These are phyloP conservation scores for Fistulifera solaris DNA, from an alignment of 108 stramenopile species.

Conservation along the genomic window DNA sequence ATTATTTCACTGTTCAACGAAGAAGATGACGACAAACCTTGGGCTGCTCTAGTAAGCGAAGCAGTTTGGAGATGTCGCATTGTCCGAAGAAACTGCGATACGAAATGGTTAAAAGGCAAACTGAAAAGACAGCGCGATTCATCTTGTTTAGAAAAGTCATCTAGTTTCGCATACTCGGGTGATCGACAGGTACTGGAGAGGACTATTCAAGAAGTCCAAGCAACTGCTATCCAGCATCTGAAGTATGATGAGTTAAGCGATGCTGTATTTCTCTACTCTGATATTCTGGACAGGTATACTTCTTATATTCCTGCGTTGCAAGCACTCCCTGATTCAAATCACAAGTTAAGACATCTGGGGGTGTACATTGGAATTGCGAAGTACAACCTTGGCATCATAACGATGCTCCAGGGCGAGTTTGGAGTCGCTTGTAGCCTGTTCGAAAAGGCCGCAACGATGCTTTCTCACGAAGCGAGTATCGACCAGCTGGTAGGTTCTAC, in stretches of 20 bases:
- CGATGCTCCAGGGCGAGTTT: slow-evolving; percentile 30
- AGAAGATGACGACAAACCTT: slow-evolving; percentile 19
- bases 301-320: slow-evolving; percentile 4
- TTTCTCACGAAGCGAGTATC: background rate
- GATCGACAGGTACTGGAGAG: slow-evolving; percentile 18
- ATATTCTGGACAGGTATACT: slow-evolving; percentile 14
- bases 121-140: background rate
- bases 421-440: slow-evolving; percentile 14
- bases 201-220: slow-evolving; percentile 16
- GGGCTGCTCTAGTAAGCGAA: slow-evolving; percentile 23
- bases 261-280: slow-evolving; percentile 30
- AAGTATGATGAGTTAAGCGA: slow-evolving; percentile 36
- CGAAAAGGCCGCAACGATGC: slow-evolving; percentile 2
- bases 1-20: slow-evolving; percentile 33
- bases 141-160: slow-evolving; percentile 2
- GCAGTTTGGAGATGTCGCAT: slow-evolving; percentile 29
- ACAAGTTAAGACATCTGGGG: background rate
- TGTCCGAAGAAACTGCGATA: slow-evolving; percentile 20
- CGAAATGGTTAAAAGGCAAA: slow-evolving; percentile 1
- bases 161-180: slow-evolving; percentile 22
- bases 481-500: background rate
- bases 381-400: slow-evolving; percentile 34
- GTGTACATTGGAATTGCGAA: slow-evolving; percentile 25
- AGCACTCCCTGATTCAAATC: slow-evolving; percentile 1
- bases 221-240: slow-evolving; percentile 24